phyloP scores from a whole-genome alignment of 163 green algal genomes.

The Coccomyxa subellipsoidea region DNA sequence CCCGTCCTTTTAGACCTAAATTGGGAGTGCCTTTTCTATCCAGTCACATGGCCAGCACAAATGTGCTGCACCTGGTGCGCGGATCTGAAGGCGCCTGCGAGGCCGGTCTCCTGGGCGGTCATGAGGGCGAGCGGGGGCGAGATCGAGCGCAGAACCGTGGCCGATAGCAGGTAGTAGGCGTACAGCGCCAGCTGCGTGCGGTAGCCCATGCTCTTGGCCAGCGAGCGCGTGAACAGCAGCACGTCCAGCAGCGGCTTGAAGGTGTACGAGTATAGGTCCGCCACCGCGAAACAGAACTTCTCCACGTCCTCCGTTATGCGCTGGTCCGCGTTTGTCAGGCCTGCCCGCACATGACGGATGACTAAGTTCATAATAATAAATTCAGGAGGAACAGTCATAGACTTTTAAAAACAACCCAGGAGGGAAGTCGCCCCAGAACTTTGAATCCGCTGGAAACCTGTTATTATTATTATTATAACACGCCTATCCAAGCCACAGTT shows the following conservation, averaged over 20 bases:
- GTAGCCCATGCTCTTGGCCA: conserved; percentile 84
- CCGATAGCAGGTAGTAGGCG: conserved; percentile 78
- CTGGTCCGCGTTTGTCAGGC: conserved; percentile 84
- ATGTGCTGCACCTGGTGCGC: conserved; percentile 53
- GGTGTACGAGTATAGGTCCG: conserved; percentile 83
- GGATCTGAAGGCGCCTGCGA: conserved; percentile 58
- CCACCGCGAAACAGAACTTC: conserved; percentile 81
- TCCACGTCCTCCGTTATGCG: conserved; percentile 94
- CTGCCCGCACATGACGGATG: conserved; percentile 19
- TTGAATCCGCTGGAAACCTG: no score
- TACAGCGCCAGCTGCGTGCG: conserved; percentile 72
- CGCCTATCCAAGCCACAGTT: no score
- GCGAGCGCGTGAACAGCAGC: conserved; percentile 84
- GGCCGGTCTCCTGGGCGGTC: conserved; percentile 70
- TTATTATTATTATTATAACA: no score
- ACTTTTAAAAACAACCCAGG: no score
- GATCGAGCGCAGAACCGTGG: conserved; percentile 67
- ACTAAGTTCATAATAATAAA: no score
- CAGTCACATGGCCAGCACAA: background rate
- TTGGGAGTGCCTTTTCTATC: no score
- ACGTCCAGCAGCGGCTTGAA: conserved; percentile 93
- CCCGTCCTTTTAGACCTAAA: no score
- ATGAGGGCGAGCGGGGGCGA: conserved; percentile 81
- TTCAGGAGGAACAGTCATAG: no score
- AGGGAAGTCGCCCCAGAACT: no score